Evolutionary conservation across 495 filamentous ascomycete genomes (phyloP), one percentile per base, ranked within the genome.

Genomic region (Neurospora intermedia): DNA sequence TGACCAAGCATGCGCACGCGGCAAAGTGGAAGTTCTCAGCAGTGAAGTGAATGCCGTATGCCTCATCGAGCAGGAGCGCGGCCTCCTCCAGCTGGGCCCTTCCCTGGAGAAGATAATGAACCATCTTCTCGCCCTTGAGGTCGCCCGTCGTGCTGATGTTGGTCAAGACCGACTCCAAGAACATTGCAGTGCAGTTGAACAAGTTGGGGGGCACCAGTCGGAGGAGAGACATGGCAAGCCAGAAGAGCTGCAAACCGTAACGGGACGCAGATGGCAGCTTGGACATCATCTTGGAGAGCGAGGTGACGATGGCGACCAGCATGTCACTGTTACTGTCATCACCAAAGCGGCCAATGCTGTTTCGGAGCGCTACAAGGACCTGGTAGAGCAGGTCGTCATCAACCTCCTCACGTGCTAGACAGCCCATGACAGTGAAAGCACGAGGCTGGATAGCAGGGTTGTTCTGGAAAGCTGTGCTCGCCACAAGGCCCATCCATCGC

Each of bases 301-400:
- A 85, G 15, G 87, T 89, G 15, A 90, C 83, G 72, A 91, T 89
- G 31, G 88, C 84, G n/a, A 88, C 85, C 42, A 91, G 84, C 88
- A 91, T 89, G 70, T 91, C 89, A 76, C 83, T 85, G 76, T 88
- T 88, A 70, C 81, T 84, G 39, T 87, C 88, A 72, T 89, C 87
- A 18, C 85, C 83, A 75, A 89, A 91, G 27, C 88, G 83, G 43
- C 83, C 80, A 15, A 91, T 84, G 69, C 88, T 88, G 59, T 83
- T 88, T 40, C 89, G 82, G 4, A 91, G 82, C 31, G 89, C 88
- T 42, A 91, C 89, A 8, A 91, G 83, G 31, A 91, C 88, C 75
- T 91, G 89, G 75, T 91, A 91, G 18, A 91, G 86, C 43, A 91
- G 77, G 74, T 91, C 89, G 71, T 91, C 89, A 71, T 91, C 89